Base-by-base conservation (phyloP, 192 early-diverging fungal genomes). In the Entrophospora sp. region DNA sequence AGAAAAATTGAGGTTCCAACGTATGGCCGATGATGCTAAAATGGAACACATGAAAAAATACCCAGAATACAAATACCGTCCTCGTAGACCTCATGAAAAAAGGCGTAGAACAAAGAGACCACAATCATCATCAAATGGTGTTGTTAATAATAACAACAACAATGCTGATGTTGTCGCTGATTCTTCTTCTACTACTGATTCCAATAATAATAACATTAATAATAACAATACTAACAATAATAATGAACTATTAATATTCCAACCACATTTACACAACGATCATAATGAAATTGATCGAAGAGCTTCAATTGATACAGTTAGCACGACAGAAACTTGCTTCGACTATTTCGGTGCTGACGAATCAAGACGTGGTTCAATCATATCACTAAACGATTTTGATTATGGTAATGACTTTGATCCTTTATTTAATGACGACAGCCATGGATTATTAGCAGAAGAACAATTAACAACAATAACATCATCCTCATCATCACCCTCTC, bases 31-130 rank as follows among this genome's bases (percentile, higher is more conserved):
- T 27, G 59, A 27, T 13, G 67, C 56, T 14, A 69, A 73, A 35
- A 1, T 58, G 42, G 59, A 73, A 16, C 71, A 73, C 30, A 57
- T 44, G 25, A 4, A 69, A 30, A 64, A 55, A 25, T 68, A 71
- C 40, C 75, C 75, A 1, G 53, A 68, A 18, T 77, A 69, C 25
- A 66, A 66, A 66, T 66, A 66, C 55, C 49, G 64, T 42, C 64
- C 64, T 27, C 14, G 64, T 42, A 25, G 64, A 38, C 64, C 64
- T 52, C 64, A 66, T 49, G 64, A 66, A 43, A 66, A 66, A 55
- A 32, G 64, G 4, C 32, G 64, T 27, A n/a, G 64, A n/a, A 66
- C 49, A 3, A 66, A 66, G 25, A 36, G 64, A 27, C 35, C 49
- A 43, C 31, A 42, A 1, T 12, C 42, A 18, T 18, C 42, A 18